Evolutionary conservation across 202 grass and related monocot species (phyloP), one percentile per base, ranked within the genome.

Genomic region (Saccharum hybrid): DNA sequence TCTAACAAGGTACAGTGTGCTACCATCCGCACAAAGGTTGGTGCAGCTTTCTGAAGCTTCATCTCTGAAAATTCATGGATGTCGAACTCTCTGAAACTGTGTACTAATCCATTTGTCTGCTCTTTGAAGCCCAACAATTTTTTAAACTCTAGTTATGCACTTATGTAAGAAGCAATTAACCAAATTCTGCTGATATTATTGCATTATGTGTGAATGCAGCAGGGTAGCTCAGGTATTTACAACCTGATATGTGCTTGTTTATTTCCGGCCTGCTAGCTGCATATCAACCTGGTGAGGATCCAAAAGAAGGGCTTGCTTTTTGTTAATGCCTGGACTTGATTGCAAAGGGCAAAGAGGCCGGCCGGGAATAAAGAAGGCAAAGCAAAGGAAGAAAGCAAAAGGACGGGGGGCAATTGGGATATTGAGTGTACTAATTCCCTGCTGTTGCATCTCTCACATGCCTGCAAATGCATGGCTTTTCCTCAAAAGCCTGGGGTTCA

Each of bases 401-500:
- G 46, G 2, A 78, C 79, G 71, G 88, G n/a, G 87, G 93, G 96
- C 90, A 98, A 90, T 83, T 93, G 91, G 75, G 69, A 87, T 90
- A 75, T 57, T 65, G 65, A 42, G 71, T 66, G 86, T 81, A 72
- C 83, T 89, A 88, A 88, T 96, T 71, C 63, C 66, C 74, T 85
- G 74, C 60, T 86, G 36, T 37, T 37, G 88, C 84, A 92, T 68
- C 81, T 59, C 54, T 9, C 52, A 61, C 90, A 94, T 80, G 81
- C 90, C 92, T 84, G 81, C 85, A 54, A 74, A 74, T 54, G 8
- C 74, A 19, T 66, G 68, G 71, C 89, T 96, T 91, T 93, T 93
- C 71, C 81, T 86, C 63, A 61, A 89, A 98, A 98, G 94, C 88
- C 85, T 90, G 86, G 87, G 85, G 87, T 74, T 85, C 86, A 86